phyloP scores from a whole-genome alignment of 768 basidiomycete species.

The Candolleomyces aberdarensis region DNA sequence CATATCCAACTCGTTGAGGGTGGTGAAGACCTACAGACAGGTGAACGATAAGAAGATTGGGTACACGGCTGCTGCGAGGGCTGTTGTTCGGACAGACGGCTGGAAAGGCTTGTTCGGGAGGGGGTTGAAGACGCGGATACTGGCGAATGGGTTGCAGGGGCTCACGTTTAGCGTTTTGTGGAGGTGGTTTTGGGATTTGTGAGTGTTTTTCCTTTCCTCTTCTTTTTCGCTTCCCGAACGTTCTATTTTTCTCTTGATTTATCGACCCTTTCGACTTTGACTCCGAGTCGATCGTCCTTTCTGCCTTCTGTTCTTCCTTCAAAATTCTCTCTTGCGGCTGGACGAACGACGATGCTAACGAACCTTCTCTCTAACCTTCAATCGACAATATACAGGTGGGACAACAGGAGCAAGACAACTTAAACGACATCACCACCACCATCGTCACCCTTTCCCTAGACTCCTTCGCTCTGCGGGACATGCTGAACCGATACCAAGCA shows the following conservation, averaged over 20 bases:
- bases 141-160: slow-evolving; percentile 91
- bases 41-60: slow-evolving; percentile 79
- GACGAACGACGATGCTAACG: neutral
- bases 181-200: slow-evolving; percentile 90
- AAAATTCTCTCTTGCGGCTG: no score
- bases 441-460: no score
- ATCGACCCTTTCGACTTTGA: no score
- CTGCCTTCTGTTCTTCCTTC: no score
- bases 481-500: no score
- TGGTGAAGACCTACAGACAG: slow-evolving; percentile 95
- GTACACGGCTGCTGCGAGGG: slow-evolving; percentile 74
- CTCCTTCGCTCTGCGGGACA: no score
- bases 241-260: no score
- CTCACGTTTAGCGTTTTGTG: slow-evolving; percentile 90
- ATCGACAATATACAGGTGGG: slow-evolving; percentile 20
- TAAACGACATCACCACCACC: no score
- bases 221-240: no score
- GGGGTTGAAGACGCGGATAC: slow-evolving; percentile 83
- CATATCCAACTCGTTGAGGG: slow-evolving; percentile 83
- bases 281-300: no score
- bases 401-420: slow-evolving; percentile 20
- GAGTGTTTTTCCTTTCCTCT: slow-evolving; percentile 26
- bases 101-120: slow-evolving; percentile 80
- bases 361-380: neutral
- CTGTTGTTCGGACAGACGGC: slow-evolving; percentile 76